Percentiles rank a stretch among this genome's conserved stretches.
phyloP scores from a whole-genome alignment of 805 yeast species.

The Kuraishia ogatae region DNA sequence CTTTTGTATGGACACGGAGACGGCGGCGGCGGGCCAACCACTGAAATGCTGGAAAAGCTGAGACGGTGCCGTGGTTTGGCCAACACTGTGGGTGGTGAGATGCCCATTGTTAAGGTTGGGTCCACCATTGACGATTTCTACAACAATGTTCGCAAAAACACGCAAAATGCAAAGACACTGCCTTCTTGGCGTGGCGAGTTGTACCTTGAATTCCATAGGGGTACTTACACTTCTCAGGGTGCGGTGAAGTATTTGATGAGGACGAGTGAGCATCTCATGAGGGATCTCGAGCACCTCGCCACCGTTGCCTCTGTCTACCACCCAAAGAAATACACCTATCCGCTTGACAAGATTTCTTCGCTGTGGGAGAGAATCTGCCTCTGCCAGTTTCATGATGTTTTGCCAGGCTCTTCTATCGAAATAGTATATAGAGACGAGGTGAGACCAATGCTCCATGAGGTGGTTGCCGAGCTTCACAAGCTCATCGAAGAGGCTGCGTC shows the following conservation, averaged over 20 bases:
- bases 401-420: constrained; percentile 94
- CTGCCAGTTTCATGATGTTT: constrained; percentile 96
- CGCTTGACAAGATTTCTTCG: constrained; percentile 52
- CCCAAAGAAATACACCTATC: constrained; percentile 54
- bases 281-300: constrained; percentile 80
- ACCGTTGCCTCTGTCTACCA: constrained; percentile 56
- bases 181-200: constrained; percentile 93
- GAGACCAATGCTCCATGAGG: constrained; percentile 60
- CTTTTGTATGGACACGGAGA: constrained; percentile 90
- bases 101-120: constrained; percentile 80
- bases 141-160: constrained; percentile 49
- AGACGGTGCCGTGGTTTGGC: constrained; percentile 86
- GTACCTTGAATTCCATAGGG: constrained; percentile 92
- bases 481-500: constrained; percentile 44
- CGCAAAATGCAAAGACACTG: constrained; percentile 56
- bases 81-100: constrained; percentile 60
- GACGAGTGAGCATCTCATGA: constrained; percentile 62
- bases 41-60: constrained; percentile 87
- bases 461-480: constrained; percentile 40
- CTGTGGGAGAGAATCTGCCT: constrained; percentile 86
- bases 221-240: constrained; percentile 94
- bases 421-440: constrained; percentile 89
- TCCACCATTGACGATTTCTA: constrained; percentile 74
- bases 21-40: constrained; percentile 98
- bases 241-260: constrained; percentile 77